These are phyloP conservation scores for Helotiales sp. DNA, from an alignment of 2,329 filamentous ascomycete species.

Conservation along the genomic window DNA sequence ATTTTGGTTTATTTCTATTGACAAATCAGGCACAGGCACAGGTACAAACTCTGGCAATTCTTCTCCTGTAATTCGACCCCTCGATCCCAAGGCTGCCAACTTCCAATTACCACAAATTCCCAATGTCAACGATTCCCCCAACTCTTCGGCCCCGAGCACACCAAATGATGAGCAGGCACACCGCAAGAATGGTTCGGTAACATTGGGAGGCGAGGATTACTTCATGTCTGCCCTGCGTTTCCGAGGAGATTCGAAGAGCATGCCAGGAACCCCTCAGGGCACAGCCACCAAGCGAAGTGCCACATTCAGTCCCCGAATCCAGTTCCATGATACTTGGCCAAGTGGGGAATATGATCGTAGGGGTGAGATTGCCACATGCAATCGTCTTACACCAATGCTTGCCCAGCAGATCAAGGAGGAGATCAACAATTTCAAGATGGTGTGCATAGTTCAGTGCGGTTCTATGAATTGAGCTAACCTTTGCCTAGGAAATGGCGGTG, in stretches of 20 bases:
- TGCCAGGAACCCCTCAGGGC: conserved; percentile 77
- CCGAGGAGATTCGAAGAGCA: conserved; percentile 77
- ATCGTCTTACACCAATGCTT: conserved; percentile 93
- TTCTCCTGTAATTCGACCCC: conserved; percentile 69
- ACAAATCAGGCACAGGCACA: conserved; percentile 45
- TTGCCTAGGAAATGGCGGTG: conserved; percentile 96
- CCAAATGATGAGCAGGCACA: conserved; percentile 79
- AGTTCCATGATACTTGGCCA: conserved; percentile 97
- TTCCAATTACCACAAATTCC: conserved; percentile 67
- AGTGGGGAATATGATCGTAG: conserved; percentile 94
- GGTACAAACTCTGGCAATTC: conserved; percentile 63
- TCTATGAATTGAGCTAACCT: conserved; percentile 46
- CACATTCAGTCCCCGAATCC: conserved; percentile 88
- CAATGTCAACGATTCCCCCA: conserved; percentile 75
- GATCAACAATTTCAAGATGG: conserved; percentile 99
- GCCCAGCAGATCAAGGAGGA: conserved; percentile 99
- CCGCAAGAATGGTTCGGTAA: conserved; percentile 70
- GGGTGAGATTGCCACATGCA: conserved; percentile 96
- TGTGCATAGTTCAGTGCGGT: conserved; percentile 52
- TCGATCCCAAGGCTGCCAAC: conserved; percentile 57
- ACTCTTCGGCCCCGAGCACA: conserved; percentile 85
- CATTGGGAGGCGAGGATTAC: conserved; percentile 81
- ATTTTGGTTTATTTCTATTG: conserved; percentile 35
- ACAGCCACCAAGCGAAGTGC: conserved; percentile 61
- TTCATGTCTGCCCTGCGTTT: conserved; percentile 80